A percentile compares a stretch with the other conserved stretches of the same genome.
Evolutionary conservation across 345 rosid genomes (phyloP).

Genomic region (Xanthoceras sorbifolium): DNA sequence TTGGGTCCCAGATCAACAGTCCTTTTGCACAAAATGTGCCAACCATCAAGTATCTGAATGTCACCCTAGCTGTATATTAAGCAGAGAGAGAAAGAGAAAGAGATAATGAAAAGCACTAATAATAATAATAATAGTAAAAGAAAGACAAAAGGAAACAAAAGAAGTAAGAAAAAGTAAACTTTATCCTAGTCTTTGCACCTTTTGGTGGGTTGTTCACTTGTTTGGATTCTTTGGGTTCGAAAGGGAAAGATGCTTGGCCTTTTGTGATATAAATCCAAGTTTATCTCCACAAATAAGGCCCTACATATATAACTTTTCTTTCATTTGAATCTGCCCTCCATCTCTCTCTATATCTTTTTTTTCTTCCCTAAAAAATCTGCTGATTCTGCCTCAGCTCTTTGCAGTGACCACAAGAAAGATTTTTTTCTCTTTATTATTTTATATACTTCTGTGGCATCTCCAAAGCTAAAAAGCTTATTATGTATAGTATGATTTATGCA

Average conservation of each 20-base stretch:
- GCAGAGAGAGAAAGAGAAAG: not conserved
- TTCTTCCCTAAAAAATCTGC: not conserved
- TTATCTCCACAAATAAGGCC: conserved; percentile 26
- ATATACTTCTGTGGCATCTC: not conserved
- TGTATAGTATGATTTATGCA: not conserved
- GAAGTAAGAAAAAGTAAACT: not conserved
- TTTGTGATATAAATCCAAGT: conserved; percentile 32
- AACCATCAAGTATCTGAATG: conserved; percentile 20
- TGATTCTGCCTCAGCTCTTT: not conserved
- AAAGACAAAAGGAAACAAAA: conserved; percentile 12
- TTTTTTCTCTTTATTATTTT: not conserved
- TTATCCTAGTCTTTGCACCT: conserved; percentile 22
- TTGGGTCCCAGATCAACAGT: conserved; percentile 31
- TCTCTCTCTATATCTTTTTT: not conserved
- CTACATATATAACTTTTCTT: conserved; percentile 16
- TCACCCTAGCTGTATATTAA: conserved; percentile 6
- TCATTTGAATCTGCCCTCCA: conserved; percentile 10
- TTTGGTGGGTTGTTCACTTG: conserved; percentile 23
- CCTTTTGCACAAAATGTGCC: conserved; percentile 12
- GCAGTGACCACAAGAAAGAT: not conserved
- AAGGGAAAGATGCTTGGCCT: conserved; percentile 33
- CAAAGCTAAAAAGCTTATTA: not conserved
- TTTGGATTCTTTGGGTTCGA: conserved; percentile 35
- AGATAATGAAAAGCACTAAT: not conserved
- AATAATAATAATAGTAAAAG: not conserved